Base-by-base conservation (phyloP, 2,329 filamentous ascomycete genomes). In the Cordyceps cateniannulata region DNA sequence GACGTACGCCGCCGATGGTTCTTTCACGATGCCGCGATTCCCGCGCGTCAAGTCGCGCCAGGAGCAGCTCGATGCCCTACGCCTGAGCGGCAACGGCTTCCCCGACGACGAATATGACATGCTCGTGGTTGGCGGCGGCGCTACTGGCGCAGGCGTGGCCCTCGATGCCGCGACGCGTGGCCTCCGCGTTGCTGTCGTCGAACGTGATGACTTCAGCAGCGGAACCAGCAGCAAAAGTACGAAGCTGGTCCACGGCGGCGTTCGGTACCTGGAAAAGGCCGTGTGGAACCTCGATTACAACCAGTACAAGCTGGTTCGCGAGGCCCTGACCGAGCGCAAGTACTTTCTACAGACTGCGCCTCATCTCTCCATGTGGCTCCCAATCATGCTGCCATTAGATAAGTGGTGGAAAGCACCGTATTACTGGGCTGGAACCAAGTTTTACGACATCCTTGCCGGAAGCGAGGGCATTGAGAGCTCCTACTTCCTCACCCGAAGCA, bases 381-480 rank as follows among this genome's bases (percentile, higher is more conserved):
- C 88, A 25, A 90, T 91, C 67, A 90, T 90, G 87, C 78, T 90
- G 64, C 88, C 88, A 5, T 77, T 91, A 62, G 83, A 89, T 71
- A 86, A 85, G 70, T 90, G 87, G 87, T 90, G 86, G 85, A 87
- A 90, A 72, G 86, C 84, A 24, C 87, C 88, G 6, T 90, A 91
- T 74, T 90, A 88, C 72, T 90, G 87, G 87, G 83, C 81, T 44
- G 88, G 88, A 55, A 89, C 86, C 63, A 96, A 96, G 73, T 84
- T 85, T 66, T 96, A 96, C 74, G 91, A 96, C 74, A 85, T 92
- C 67, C 81, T 96, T 65, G 91, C 91, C 67, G 91, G 91, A 16
- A 88, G 87, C 45, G 91, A 96, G 73, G 91, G 91, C 60, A 93
- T 96, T 69, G 91, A 96, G 74, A 91, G 85, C 68, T 93, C 90